Conservation (phyloP, 2,329 filamentous ascomycete species). For the Trichoderma polysporum region DNA sequence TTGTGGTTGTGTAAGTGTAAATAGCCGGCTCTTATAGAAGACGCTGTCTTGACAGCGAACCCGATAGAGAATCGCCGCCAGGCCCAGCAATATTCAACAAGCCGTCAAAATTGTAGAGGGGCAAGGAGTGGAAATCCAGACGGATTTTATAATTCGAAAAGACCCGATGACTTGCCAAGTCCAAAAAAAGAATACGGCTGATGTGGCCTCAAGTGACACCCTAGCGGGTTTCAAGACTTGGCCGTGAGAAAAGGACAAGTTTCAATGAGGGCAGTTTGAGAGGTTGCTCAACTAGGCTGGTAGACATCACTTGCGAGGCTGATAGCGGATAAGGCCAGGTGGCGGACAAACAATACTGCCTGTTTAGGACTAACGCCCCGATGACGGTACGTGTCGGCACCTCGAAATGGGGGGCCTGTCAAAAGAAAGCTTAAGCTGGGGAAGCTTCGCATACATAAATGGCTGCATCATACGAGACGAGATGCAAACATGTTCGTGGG, state of each 20-base stretch:
- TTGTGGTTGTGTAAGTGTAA: constrained; percentile 27
- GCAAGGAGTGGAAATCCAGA: neutral
- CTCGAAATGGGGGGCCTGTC: constrained; percentile 2
- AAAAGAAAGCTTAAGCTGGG: neutral
- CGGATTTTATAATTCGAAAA: constrained; percentile 12
- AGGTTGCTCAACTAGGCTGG: constrained; percentile 4
- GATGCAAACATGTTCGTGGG: neutral
- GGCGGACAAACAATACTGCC: neutral
- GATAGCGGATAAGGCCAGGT: constrained; percentile 19
- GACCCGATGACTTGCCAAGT: constrained; percentile 20
- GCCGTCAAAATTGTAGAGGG: neutral
- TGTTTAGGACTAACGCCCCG: constrained; percentile 10
- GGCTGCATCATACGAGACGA: neutral
- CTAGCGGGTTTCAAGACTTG: constrained; percentile 15
- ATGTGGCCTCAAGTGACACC: constrained; percentile 37
- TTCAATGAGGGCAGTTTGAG: constrained; percentile 26
- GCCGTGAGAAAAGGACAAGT: constrained; percentile 38
- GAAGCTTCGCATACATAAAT: too few relatives aligned
- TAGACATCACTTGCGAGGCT: constrained; percentile 21
- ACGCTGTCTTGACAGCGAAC: constrained; percentile 22
- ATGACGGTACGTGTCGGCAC: constrained; percentile 19
- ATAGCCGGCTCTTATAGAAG: neutral
- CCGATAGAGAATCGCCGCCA: constrained; percentile 11
- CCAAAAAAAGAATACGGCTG: constrained; percentile 29
- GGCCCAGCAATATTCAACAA: neutral